Evolutionary conservation across 1,284 basidiomycete genomes (phyloP), one percentile per base, ranked within the genome.

Genomic region (Pseudozyma sp.): DNA sequence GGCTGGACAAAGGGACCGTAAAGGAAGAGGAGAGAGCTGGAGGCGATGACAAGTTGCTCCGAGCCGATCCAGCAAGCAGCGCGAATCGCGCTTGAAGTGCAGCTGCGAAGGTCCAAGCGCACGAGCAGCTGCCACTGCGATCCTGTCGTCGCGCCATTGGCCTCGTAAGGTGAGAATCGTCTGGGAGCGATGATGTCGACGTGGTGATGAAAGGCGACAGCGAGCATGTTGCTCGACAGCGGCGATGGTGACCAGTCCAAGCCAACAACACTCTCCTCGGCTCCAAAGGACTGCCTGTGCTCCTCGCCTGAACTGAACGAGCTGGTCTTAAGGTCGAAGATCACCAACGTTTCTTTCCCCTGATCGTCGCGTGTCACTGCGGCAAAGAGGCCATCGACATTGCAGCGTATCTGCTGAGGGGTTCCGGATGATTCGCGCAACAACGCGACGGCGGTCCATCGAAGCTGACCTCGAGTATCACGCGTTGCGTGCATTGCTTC

Each of bases 271-370:
- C 14, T 8, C 4, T 68, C 68, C 5, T 33, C 39, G 4, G 49
- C 17, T 11, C 48, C 55, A n/a, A 75, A 54, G 5, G 1, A 9
- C 11, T 70, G 68, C n/a, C 54, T 34, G 37, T 75, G 52, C 45
- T 75, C 72, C 37, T 66, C 86, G 2, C 94, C 94, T 0, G 92
- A 92, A 5, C 92, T 90, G 84, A 97, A 97, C 83, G 95, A 92
- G n/a, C 92, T 94, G 82, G 92, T 92, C 65, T 91, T 92, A 0
- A 93, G 95, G 84, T 97, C 93, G 94, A 94, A 97, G 19, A 97
- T 93, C 0, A 93, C 49, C 30, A 73, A 42, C 13, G 61, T 56
- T 19, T 61, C 50, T 13, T 31, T 49, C 16, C 43, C 49, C 16
- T 56, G 44, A 0, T 60, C 45, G n/a, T 56, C 48, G 19, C 56